A percentile compares a stretch with the other conserved stretches of the same genome.
phyloP scores from a whole-genome alignment of 2,329 filamentous ascomycete genomes.

The Bisporella sp. region DNA sequence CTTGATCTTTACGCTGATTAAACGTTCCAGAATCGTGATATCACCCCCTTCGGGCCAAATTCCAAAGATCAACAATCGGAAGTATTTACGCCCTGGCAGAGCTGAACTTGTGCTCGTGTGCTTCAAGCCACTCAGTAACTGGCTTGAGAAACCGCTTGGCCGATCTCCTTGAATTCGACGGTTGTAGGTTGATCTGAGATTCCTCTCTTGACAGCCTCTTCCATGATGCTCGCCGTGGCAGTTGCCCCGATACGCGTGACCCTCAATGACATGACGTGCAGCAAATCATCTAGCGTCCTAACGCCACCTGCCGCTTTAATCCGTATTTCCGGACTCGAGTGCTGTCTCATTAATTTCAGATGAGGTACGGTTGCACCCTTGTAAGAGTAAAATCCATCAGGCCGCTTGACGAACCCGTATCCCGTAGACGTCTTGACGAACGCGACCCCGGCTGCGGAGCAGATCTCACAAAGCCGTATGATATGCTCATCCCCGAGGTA shows the following conservation, averaged over 20 bases:
- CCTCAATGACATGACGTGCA: conserved; percentile 46
- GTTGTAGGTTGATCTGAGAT: conserved; percentile 24
- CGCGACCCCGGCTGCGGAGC: conserved; percentile 40
- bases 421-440: conserved; percentile 57
- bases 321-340: conserved; percentile 37
- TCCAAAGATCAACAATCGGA: too few relatives aligned
- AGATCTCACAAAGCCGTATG: conserved; percentile 45
- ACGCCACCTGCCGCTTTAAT: conserved; percentile 54
- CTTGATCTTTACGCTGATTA: too few relatives aligned
- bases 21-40: too few relatives aligned
- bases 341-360: conserved; percentile 46
- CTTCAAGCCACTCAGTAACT: too few relatives aligned
- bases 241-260: conserved; percentile 50
- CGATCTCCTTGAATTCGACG: too few relatives aligned
- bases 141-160: too few relatives aligned
- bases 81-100: too few relatives aligned
- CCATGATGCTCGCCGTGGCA: conserved; percentile 45
- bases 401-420: conserved; percentile 52
- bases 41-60: too few relatives aligned
- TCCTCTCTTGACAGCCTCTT: conserved; percentile 44
- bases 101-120: too few relatives aligned
- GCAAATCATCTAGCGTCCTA: conserved; percentile 47
- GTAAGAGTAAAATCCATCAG: conserved; percentile 44
- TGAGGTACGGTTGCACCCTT: conserved; percentile 44
- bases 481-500: conserved; percentile 45